Evolutionary conservation across 306 rosid species (phyloP).

Genomic region (Quercus robur): DNA sequence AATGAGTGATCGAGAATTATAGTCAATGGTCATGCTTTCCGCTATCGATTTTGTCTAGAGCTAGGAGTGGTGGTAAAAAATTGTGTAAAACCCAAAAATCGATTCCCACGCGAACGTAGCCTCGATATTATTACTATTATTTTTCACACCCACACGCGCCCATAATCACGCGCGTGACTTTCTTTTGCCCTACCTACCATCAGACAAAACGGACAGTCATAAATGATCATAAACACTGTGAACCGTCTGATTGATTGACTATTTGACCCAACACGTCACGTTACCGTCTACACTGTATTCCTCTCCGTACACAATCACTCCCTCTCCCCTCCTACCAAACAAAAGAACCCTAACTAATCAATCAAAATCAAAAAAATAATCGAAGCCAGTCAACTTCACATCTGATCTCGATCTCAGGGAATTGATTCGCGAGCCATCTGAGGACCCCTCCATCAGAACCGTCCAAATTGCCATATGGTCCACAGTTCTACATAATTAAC

Average conservation of each 20-base stretch:
- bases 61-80: not conserved
- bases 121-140: not conserved
- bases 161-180: not conserved
- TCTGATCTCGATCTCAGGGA: not conserved
- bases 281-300: not conserved
- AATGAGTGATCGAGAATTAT: not conserved
- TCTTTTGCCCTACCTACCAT: not conserved
- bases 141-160: not conserved
- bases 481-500: conserved; percentile 16
- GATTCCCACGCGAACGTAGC: not conserved
- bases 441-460: conserved; percentile 18
- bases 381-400: not conserved
- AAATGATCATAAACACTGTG: not conserved
- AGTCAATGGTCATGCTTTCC: not conserved
- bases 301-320: not conserved
- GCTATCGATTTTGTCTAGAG: too few species aligned
- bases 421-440: not conserved
- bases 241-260: not conserved
- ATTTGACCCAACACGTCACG: conserved; percentile 1
- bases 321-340: not conserved
- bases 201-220: not conserved
- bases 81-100: not conserved
- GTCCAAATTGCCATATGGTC: not conserved
- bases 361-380: not conserved
- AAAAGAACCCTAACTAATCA: not conserved